Percentiles rank a stretch among this genome's conserved stretches.
Evolutionary conservation across 2,329 filamentous ascomycete genomes (phyloP).

Genomic region (Reticulascus tulasneorum): DNA sequence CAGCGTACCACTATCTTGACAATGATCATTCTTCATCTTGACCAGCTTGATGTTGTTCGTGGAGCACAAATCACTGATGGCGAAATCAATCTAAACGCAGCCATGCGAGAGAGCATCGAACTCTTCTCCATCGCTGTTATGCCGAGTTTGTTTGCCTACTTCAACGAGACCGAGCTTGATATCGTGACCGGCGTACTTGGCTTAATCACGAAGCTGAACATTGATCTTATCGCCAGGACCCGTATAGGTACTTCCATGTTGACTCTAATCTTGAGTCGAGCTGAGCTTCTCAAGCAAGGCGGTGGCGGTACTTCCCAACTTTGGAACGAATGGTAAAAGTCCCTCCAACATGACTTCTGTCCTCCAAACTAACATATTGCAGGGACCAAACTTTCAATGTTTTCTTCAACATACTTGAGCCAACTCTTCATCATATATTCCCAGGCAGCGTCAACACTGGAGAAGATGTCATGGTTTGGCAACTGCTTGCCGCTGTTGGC

Average conservation of each 20-base stretch:
- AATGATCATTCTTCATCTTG: constrained; percentile 91
- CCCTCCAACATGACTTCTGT: background rate
- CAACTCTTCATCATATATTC: constrained; percentile 80
- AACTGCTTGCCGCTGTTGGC: constrained; percentile 91
- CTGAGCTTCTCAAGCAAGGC: constrained; percentile 86
- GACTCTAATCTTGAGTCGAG: constrained; percentile 90
- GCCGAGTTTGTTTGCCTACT: constrained; percentile 82
- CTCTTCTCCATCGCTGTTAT: constrained; percentile 85
- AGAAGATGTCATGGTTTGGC: constrained; percentile 96
- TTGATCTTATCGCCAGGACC: constrained; percentile 79
- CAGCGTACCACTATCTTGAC: constrained; percentile 94
- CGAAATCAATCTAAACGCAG: constrained; percentile 66
- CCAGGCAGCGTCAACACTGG: constrained; percentile 84
- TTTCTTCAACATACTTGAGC: constrained; percentile 84
- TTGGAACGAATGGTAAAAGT: constrained; percentile 70
- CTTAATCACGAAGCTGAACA: constrained; percentile 77
- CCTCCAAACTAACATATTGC: constrained; percentile 1
- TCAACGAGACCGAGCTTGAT: constrained; percentile 85
- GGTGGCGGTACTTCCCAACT: constrained; percentile 65
- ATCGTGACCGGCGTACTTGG: constrained; percentile 89
- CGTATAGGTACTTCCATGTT: constrained; percentile 85
- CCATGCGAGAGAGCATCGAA: constrained; percentile 86
- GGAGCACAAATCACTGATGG: constrained; percentile 71
- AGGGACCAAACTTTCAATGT: constrained; percentile 76
- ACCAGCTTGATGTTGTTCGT: constrained; percentile 84